Evolutionary conservation across 257 asterid genomes (phyloP).

Genomic region (Solanum chilense): DNA sequence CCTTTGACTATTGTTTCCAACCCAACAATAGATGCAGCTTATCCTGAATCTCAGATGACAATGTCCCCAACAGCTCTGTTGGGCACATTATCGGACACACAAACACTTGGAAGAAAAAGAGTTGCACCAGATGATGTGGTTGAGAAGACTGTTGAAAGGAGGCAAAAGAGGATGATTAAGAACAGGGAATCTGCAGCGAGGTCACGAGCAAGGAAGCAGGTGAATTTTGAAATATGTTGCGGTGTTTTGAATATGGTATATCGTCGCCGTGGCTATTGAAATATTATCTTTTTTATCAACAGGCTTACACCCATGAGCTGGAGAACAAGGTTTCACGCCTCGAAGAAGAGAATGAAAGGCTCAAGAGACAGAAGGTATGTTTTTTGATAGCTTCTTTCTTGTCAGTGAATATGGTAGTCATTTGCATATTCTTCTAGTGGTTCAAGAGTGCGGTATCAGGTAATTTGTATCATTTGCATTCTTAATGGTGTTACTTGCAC

Average conservation of each 20-base stretch:
- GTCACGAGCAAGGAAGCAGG: conserved; percentile 95
- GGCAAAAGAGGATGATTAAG: conserved; percentile 96
- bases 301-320: conserved; percentile 94
- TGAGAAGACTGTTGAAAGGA: conserved; percentile 74
- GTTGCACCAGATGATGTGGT: conserved; percentile 67
- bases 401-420: background rate
- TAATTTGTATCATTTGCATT: background rate
- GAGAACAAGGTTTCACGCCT: conserved; percentile 83
- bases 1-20: conserved; percentile 35
- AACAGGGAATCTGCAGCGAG: conserved; percentile 95
- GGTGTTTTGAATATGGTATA: background rate
- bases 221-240: background rate
- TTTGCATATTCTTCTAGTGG: background rate
- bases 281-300: conserved; percentile 10
- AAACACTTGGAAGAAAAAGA: conserved; percentile 63
- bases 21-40: conserved; percentile 39
- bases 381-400: background rate
- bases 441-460: background rate
- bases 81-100: conserved; percentile 65
- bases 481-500: background rate
- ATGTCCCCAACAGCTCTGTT: conserved; percentile 46
- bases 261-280: background rate
- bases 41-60: conserved; percentile 44
- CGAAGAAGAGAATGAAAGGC: conserved; percentile 90
- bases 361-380: conserved; percentile 64